Percentiles rank a stretch among this genome's conserved stretches.
These are phyloP conservation scores for Lentinula lateritia DNA, from an alignment of 768 basidiomycete species.

Conservation along the genomic window DNA sequence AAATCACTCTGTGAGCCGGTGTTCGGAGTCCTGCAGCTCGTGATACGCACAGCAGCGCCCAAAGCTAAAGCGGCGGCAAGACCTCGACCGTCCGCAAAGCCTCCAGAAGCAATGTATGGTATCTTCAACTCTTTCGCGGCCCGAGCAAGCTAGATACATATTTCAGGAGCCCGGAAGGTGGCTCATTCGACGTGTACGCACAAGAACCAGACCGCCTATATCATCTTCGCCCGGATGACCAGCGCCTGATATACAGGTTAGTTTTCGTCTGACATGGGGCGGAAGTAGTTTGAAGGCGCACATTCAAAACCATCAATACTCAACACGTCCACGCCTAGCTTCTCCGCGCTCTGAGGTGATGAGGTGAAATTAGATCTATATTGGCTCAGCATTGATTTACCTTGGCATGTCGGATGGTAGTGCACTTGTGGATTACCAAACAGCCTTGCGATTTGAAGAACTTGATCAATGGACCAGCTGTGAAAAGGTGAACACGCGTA, in stretches of 20 bases:
- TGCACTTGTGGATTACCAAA: constrained; percentile 88
- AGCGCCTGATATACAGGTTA: constrained; percentile 47
- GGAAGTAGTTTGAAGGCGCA: constrained; percentile 21
- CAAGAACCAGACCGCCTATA: constrained; percentile 81
- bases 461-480: constrained; percentile 73
- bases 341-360: constrained; percentile 45
- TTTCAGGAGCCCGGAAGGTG: background rate
- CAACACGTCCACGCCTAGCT: constrained; percentile 77
- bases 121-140: constrained; percentile 79
- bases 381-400: constrained; percentile 22
- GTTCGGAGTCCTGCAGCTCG: background rate
- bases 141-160: constrained; percentile 60
- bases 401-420: constrained; percentile 81
- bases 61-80: constrained; percentile 77
- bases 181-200: constrained; percentile 21
- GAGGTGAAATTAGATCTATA: background rate
- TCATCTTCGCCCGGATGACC: constrained; percentile 96
- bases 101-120: constrained; percentile 89
- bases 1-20: background rate
- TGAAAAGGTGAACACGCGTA: background rate
- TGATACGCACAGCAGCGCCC: constrained; percentile 63
- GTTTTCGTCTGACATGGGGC: too few relatives aligned
- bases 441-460: constrained; percentile 77
- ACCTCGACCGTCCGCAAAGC: constrained; percentile 83
- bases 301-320: constrained; percentile 94